Evolutionary conservation across 176 grass and related monocot species (phyloP), one percentile per base, ranked within the genome.

Genomic region (Areca catechu): DNA sequence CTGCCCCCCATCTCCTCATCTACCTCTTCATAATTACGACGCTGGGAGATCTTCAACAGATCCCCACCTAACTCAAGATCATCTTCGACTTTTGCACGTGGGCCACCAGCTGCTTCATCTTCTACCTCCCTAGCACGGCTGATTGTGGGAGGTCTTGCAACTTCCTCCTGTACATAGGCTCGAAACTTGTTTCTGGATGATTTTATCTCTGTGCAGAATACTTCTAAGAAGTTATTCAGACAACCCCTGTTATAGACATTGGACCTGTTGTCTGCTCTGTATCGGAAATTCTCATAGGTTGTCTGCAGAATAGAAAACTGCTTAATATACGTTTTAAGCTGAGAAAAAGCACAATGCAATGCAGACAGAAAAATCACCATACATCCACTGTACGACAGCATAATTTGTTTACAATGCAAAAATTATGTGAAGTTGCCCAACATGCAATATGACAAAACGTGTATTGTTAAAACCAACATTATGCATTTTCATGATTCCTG

Each of bases 41-140:
- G 75, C 49, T 79, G 81, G 20, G 93, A 98, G 25, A 98, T 98
- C 73, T 92, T 88, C 70, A 92, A 61, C 53, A 98, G 68, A 82
- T 98, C 84, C 14, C 69, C 78, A 19, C 84, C 88, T 30, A 98
- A 92, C 60, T 98, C 88, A 71, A 89, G 79, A 65, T 98, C 93
- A 58, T 98, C 87, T 72, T 98, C 93, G n/a, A 92, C 84, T 79
- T 98, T 98, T 14, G 81, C 79, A 62, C 88, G 83, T 62, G 81
- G 83, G 20, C 80, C 72, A 15, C 87, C 79, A 63, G 62, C 53
- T 17, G 68, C 65, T 49, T 70, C 71, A 10, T 95, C 83, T 75
- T 95, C 83, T 9, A 84, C 74, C 29, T 91, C 72, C 34, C 50
- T 53, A 14, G 51, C 59, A 56, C 78, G 75, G 62, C 71, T 80